Evolutionary conservation across 129 eudicot genomes (phyloP), one percentile per base, ranked within the genome.

Genomic region (Artemisia argyi): DNA sequence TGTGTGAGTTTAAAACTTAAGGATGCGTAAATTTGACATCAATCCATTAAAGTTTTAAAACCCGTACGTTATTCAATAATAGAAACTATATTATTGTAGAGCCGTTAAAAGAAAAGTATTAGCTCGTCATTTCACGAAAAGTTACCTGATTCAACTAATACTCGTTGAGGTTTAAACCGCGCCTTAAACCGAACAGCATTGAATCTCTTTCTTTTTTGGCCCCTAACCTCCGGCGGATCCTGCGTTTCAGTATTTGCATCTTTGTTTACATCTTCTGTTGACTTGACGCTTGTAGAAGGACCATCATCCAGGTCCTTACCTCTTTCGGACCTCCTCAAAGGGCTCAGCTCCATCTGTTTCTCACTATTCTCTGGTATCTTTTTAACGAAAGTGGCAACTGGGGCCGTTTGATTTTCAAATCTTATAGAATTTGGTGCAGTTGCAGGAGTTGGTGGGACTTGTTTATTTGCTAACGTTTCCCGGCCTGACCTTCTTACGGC

Each of bases 401-500:
- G 76, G 13, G 67, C 17, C 35, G 66, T 68, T 22, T 20, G 80
- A 46, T 81, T 84, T 74, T 86, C 89, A 55, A 85, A 74, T 53
- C 86, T 68, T 79, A 83, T 86, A 51, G 94, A 84, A 51, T 78
- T 87, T 69, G 39, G 70, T 73, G 65, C 50, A n/a, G n/a, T 78
- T 15, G 11, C 11, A 3, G 86, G 83, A 66, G 76, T 76, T 53
- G 72, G 12, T 39, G 79, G 48, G 44, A 52, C 57, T 67, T 80
- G 85, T 60, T 76, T 80, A 73, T 65, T 73, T 1, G 87, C 71
- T 56, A 87, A 51, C 24, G 81, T 68, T 70, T 81, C 88, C 74
- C 90, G 73, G 50, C 68, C 54, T 11, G 90, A 91, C 74, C 84
- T 80, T 78, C 87, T 83, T 71, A 82, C 69, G 55, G 63, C 61